These are phyloP conservation scores for Fraxinus xanthoxyloides DNA, from an alignment of 305 asterid species.

Conservation along the genomic window DNA sequence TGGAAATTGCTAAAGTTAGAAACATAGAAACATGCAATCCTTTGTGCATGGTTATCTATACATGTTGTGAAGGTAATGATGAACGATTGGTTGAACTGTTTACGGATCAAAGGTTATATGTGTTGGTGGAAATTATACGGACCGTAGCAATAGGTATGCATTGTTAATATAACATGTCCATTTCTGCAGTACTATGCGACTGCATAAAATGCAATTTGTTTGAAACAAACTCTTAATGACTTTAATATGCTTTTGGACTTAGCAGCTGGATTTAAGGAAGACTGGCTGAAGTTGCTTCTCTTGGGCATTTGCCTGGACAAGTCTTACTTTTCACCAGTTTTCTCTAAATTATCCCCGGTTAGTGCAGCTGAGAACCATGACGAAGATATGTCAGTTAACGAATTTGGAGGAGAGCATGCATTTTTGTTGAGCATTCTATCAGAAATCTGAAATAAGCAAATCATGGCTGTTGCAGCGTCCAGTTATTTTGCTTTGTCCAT, in stretches of 20 bases:
- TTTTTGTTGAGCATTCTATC: constrained; percentile 54
- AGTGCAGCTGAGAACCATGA: constrained; percentile 17
- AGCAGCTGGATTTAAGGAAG: constrained; percentile 65
- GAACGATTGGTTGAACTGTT: constrained; percentile 39
- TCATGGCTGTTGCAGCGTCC: constrained; percentile 39
- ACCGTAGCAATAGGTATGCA: constrained; percentile 56
- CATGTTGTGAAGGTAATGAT: constrained; percentile 48
- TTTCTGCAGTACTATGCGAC: constrained; percentile 1
- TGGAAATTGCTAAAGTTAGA: constrained; percentile 52
- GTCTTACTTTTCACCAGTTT: constrained; percentile 36
- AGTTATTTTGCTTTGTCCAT: constrained; percentile 38
- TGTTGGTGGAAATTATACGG: constrained; percentile 43
- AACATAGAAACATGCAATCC: constrained; percentile 60
- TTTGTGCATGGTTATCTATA: constrained; percentile 69
- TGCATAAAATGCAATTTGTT: not conserved
- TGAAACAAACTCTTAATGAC: not conserved
- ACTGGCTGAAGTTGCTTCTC: constrained; percentile 64
- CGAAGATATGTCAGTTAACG: constrained; percentile 13
- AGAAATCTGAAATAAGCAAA: constrained; percentile 46
- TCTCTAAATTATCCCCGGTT: constrained; percentile 43
- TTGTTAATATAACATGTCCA: not conserved
- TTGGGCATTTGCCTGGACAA: constrained; percentile 54
- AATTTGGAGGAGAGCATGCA: constrained; percentile 52
- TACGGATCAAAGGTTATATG: constrained; percentile 45
- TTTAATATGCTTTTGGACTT: constrained; percentile 11